Evolutionary conservation across 805 yeast genomes (phyloP), one percentile per base, ranked within the genome.

Genomic region (Cyberlindnera euphorbiae): DNA sequence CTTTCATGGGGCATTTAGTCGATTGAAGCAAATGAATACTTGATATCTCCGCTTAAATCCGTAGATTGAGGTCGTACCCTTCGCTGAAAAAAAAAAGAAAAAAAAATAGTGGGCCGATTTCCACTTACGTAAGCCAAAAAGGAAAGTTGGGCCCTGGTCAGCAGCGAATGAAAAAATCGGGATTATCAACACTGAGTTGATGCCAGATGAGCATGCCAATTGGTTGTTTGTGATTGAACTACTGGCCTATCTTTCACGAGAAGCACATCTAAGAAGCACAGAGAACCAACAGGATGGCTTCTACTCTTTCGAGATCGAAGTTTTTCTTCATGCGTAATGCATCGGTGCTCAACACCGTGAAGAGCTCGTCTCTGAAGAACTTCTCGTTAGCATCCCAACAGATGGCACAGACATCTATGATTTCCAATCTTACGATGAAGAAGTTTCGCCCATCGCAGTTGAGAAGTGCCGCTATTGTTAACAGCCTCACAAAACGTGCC

Each of bases 301-400:
- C 53, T 6, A 35, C 46, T 19, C 42, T 77, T 32, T 69, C 76
- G 30, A 69, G 68, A 51, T 63, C 78, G 6, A 71, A 72, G 63
- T 74, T 76, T 58, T 77, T 72, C 63, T 78, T 79, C 56, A 64
- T 77, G 42, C 67, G 65, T 52, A 79, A 78, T 58, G 49, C 72
- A 4, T 59, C 73, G 17, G 69, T 75, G 24, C 51, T 70, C 41
- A 59, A 58, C 42, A 62, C 57, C 12, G 38, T 50, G 19, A 47
- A 41, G 36, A 33, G 38, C 12, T 38, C 51, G 12, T 42, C 50
- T 17, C 35, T 42, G 24, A 45, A 45, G 41, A 49, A 44, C 39
- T 44, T 45, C 43, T 31, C 46, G 13, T 35, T 51, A 3, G 34
- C 41, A 14, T 15, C 39, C 1, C 22, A 19, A 9, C 22, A 19